A percentile compares a stretch with the other conserved stretches of the same genome.
These are phyloP conservation scores for Stephanodiscus triporus DNA, from an alignment of 108 stramenopile genomes.

Conservation along the genomic window DNA sequence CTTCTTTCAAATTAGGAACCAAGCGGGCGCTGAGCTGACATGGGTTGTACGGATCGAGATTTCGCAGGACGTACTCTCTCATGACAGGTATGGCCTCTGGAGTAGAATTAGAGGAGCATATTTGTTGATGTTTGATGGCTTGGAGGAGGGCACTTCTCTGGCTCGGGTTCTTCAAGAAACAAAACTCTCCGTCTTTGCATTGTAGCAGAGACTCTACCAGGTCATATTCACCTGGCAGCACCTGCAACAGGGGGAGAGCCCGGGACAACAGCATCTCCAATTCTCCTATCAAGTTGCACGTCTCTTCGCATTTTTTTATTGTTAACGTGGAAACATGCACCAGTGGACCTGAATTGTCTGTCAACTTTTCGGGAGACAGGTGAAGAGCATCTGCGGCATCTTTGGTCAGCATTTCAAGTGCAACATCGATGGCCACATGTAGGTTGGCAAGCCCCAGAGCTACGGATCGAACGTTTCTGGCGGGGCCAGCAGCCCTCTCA, in stretches of 20 bases:
- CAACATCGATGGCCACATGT: conserved; percentile 53
- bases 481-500: conserved; percentile 58
- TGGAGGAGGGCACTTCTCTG: conserved; percentile 59
- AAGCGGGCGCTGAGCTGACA: conserved; percentile 79
- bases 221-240: conserved; percentile 65
- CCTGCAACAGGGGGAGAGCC: conserved; percentile 66
- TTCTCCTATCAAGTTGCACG: conserved; percentile 72
- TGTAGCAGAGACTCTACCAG: conserved; percentile 68
- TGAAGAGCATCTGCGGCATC: conserved; percentile 57
- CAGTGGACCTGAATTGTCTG: conserved; percentile 40
- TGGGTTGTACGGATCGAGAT: conserved; percentile 61
- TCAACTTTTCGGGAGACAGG: conserved; percentile 3
- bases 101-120: conserved; percentile 8
- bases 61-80: conserved; percentile 82
- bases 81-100: conserved; percentile 52
- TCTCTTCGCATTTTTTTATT: conserved; percentile 76
- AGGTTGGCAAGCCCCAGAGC: conserved; percentile 49
- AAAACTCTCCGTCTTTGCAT: conserved; percentile 53
- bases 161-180: conserved; percentile 47
- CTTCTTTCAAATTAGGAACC: conserved; percentile 43
- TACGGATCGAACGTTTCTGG: conserved; percentile 55
- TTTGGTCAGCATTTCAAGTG: conserved; percentile 63
- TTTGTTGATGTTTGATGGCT: conserved; percentile 58
- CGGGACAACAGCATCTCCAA: conserved; percentile 71
- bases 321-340: conserved; percentile 59